Evolutionary conservation across 805 yeast genomes (phyloP).

Genomic region (Metahyphopichia silvanorum): DNA sequence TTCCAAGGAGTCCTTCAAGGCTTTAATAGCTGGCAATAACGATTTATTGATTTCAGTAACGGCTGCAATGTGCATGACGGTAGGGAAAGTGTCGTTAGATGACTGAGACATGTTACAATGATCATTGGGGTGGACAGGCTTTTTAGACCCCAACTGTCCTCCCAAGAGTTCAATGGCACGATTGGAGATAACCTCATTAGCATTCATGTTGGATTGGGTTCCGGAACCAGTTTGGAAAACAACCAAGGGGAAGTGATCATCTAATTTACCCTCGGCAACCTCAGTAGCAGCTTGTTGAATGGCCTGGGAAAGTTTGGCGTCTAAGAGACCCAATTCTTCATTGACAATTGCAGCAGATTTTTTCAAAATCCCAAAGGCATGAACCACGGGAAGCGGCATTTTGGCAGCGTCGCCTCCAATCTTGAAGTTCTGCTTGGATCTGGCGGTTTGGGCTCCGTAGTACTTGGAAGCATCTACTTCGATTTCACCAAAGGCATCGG

Average conservation of each 20-base stretch:
- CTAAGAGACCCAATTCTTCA: constrained; percentile 30
- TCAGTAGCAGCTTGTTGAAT: constrained; percentile 36
- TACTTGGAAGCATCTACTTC: constrained; percentile 30
- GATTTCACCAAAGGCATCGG: constrained; percentile 39
- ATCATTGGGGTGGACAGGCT: constrained; percentile 39
- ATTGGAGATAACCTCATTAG: constrained; percentile 38
- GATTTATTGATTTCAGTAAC: constrained; percentile 27
- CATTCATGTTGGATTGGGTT: constrained; percentile 39
- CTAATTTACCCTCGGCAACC: constrained; percentile 36
- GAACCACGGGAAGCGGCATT: constrained; percentile 34
- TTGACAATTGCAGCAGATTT: constrained; percentile 38
- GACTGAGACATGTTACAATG: constrained; percentile 40
- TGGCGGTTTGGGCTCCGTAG: constrained; percentile 39
- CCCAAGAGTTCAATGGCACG: constrained; percentile 39
- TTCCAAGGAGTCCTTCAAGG: constrained; percentile 30
- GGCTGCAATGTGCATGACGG: constrained; percentile 42
- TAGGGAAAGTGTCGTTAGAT: constrained; percentile 39
- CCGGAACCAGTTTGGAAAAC: constrained; percentile 41
- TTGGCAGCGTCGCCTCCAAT: constrained; percentile 31
- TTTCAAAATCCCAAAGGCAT: constrained; percentile 36
- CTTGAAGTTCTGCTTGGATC: constrained; percentile 36
- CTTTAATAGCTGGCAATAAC: constrained; percentile 29
- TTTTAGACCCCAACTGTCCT: constrained; percentile 33
- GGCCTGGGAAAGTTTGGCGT: constrained; percentile 28
- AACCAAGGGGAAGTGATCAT: constrained; percentile 39